Percentiles rank a stretch among this genome's conserved stretches.
Evolutionary conservation across 2,329 filamentous ascomycete genomes (phyloP).

Genomic region (Penicillium sp.): DNA sequence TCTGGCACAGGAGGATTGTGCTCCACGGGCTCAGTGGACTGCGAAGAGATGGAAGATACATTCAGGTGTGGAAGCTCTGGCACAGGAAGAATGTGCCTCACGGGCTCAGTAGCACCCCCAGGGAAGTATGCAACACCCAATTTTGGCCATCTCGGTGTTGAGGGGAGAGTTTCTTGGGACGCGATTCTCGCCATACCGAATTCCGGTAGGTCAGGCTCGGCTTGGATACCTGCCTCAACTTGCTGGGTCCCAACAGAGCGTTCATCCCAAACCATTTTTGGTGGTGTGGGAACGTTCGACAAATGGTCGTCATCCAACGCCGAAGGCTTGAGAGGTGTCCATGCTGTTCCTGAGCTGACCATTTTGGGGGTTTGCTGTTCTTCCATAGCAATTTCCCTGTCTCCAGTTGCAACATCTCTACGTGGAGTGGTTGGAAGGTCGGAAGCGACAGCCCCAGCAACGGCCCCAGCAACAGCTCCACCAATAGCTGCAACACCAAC

Average conservation of each 20-base stretch:
- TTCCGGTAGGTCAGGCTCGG: constrained; percentile 26
- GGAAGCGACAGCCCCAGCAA: constrained; percentile 11
- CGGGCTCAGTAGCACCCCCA: constrained; percentile 31
- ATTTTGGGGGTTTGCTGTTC: constrained; percentile 24
- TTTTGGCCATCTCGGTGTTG: constrained; percentile 44
- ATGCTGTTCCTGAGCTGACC: constrained; percentile 45
- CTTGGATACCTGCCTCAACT: constrained; percentile 17
- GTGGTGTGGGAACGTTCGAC: constrained; percentile 38
- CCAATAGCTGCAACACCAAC: constrained; percentile 1
- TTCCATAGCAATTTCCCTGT: constrained; percentile 18
- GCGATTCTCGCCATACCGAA: constrained; percentile 35
- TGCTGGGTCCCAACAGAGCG: constrained; percentile 15
- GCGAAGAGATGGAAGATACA: constrained; percentile 31
- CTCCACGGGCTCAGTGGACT: constrained; percentile 19
- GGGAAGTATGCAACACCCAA: constrained; percentile 34
- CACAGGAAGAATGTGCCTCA: constrained; percentile 22
- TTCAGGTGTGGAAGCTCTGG: constrained; percentile 22
- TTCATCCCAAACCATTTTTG: constrained; percentile 44
- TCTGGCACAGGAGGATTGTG: constrained; percentile 15
- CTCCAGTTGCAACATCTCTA: constrained; percentile 9
- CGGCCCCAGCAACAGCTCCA: constrained; percentile 6
- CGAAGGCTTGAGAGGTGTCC: constrained; percentile 37
- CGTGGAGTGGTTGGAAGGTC: constrained; percentile 24
- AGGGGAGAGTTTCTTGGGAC: constrained; percentile 37
- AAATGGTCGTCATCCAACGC: constrained; percentile 27